Percentiles rank a stretch among this genome's conserved stretches.
These are phyloP conservation scores for Leccinum fuscescens DNA, from an alignment of 1,284 basidiomycete genomes.

Conservation along the genomic window DNA sequence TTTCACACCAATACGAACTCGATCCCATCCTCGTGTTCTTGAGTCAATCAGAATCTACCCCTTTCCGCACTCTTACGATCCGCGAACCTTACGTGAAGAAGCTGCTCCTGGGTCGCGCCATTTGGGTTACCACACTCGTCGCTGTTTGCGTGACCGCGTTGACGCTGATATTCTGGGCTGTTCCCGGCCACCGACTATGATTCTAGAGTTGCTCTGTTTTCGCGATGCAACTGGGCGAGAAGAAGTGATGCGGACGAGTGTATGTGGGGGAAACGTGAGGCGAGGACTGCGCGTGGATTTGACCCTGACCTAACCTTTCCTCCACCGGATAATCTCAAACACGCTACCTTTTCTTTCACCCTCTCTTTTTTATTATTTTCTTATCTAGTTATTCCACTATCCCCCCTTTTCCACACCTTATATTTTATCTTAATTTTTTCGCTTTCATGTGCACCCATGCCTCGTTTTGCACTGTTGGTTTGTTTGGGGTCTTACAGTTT, in stretches of 20 bases:
- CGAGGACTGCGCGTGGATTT: conserved; percentile 19
- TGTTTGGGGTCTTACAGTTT: conserved; percentile 15
- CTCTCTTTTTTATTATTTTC: conserved; percentile 25
- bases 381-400: conserved; percentile 31
- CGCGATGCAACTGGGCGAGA: conserved; percentile 3
- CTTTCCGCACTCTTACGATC: conserved; percentile 88
- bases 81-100: conserved; percentile 92
- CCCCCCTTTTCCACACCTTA: conserved; percentile 20
- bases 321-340: conserved; percentile 21
- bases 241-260: conserved; percentile 12
- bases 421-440: conserved; percentile 28
- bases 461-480: conserved; percentile 21
- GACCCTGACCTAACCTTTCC: conserved; percentile 16
- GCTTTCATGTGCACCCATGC: conserved; percentile 18
- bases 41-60: conserved; percentile 84
- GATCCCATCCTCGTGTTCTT: conserved; percentile 89
- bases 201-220: background rate
- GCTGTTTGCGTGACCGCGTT: conserved; percentile 69
- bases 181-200: conserved; percentile 83
- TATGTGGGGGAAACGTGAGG: conserved; percentile 3
- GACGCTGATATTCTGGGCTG: conserved; percentile 87
- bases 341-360: conserved; percentile 13
- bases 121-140: conserved; percentile 80
- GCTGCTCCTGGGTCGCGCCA: conserved; percentile 80
- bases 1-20: conserved; percentile 95